Base-by-base conservation (phyloP, 331 rosid species). In the Rhamnella rubrinervis region DNA sequence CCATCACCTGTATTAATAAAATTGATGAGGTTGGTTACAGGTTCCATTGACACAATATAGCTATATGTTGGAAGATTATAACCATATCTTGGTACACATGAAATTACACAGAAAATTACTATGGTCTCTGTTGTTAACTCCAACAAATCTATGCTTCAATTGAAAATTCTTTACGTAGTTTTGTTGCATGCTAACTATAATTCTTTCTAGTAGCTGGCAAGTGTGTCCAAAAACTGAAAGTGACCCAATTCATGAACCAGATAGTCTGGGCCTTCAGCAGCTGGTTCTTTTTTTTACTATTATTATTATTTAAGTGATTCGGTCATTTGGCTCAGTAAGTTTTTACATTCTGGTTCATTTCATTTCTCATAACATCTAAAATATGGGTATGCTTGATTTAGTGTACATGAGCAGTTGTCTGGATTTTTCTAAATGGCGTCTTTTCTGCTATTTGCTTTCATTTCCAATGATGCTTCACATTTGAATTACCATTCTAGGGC, bases 1-100 rank as follows among this genome's bases (percentile, higher is more conserved):
- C 96, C 91, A 10, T 90, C 97, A 47, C 62, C 84, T 47, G 37
- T 83, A 50, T 68, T 88, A 53, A 74, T 90, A 74, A 88, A 85
- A 70, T 35, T 92, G 77, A 88, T 86, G 96, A 86, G 98, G 98
- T 92, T 78, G 7, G 79, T 86, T 46, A 44, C 3, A 72, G 58
- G 51, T 60, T 61, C 31, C 62, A 50, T 50, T 71, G 18, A 50
- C 67, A 64, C 21, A 38, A 58, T 65, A 21, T 21, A 2, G 21
- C 52, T 58, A 44, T 47, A 55, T 41, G 35, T n/a, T 53, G 10
- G 66, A 28, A 59, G 44, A 58, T 35, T 52, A 37, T 55, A 17
- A 23, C 28, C 6, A 12, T 40, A 19, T 70, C 65, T 76, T 56
- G 61, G 49, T 63, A 16, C 52, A 15, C 53, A 38, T n/a, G 21